Percentiles rank a stretch among this genome's conserved stretches.
These are phyloP conservation scores for Sporothrix mexicana DNA, from an alignment of 2,329 filamentous ascomycete species.

Conservation along the genomic window DNA sequence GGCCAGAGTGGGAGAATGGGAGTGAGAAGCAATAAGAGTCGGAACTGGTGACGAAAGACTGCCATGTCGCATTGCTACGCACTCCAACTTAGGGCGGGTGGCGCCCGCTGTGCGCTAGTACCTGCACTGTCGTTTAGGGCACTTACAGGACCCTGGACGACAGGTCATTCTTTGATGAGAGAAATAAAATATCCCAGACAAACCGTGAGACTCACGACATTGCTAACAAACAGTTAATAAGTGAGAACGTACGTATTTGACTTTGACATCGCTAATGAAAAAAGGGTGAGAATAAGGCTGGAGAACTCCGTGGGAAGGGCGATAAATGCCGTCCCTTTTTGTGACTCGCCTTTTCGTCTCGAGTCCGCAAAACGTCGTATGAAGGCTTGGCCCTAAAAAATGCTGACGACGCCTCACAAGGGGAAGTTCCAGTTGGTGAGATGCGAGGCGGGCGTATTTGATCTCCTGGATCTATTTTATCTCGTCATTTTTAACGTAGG, in stretches of 20 bases:
- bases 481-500: too few relatives aligned
- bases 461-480: too few relatives aligned
- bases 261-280: too few relatives aligned
- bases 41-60: not conserved
- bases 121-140: constrained; percentile 18
- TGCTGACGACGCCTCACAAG: not conserved
- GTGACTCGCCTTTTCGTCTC: not conserved
- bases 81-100: not conserved
- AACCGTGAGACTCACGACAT: too few relatives aligned
- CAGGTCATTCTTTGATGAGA: not conserved
- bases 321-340: not conserved
- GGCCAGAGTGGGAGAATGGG: not conserved
- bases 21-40: not conserved
- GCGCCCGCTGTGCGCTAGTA: not conserved
- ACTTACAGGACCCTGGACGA: not conserved
- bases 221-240: too few relatives aligned
- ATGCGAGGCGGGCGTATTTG: not conserved
- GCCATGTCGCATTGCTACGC: not conserved
- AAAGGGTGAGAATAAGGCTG: not conserved
- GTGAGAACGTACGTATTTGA: too few relatives aligned
- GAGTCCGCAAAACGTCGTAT: not conserved
- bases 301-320: not conserved
- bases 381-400: not conserved
- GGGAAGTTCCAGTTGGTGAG: constrained; percentile 8
- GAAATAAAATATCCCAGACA: too few relatives aligned